Evolutionary conservation across 345 rosid species (phyloP).

Genomic region (Rhodamnia argentea): DNA sequence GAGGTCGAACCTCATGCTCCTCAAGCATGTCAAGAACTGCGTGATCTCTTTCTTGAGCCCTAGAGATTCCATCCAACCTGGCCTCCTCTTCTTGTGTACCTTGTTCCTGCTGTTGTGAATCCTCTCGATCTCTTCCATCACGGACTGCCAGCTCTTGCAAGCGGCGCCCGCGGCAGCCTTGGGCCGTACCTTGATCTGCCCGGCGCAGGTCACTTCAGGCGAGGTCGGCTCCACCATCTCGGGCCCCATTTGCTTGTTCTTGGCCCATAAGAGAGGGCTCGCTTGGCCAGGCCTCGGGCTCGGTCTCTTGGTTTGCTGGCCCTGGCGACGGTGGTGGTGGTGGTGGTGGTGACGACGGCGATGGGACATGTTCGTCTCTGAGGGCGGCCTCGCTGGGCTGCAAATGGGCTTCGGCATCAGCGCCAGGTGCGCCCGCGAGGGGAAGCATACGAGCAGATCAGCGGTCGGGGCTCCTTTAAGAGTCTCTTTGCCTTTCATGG

Average conservation of each 20-base stretch:
- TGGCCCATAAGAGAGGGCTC: constrained; percentile 66
- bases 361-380: constrained; percentile 35
- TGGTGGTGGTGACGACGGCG: constrained; percentile 14
- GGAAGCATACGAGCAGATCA: constrained; percentile 80
- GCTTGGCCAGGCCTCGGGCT: constrained; percentile 18
- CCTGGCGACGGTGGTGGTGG: constrained; percentile 16
- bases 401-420: constrained; percentile 63
- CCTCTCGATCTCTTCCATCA: constrained; percentile 18
- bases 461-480: constrained; percentile 49
- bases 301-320: constrained; percentile 24
- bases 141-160: constrained; percentile 51
- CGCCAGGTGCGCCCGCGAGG: constrained; percentile 59
- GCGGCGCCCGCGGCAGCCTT: constrained; percentile 17
- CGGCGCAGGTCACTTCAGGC: constrained; percentile 86
- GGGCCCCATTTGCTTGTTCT: constrained; percentile 38
- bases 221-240: constrained; percentile 72
- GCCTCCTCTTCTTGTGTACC: constrained; percentile 6
- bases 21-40: constrained; percentile 33
- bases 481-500: constrained; percentile 65
- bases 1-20: constrained; percentile 20
- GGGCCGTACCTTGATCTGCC: constrained; percentile 85
- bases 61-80: constrained; percentile 13
- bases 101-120: constrained; percentile 10
- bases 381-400: constrained; percentile 49
- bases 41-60: constrained; percentile 28